Conservation (phyloP, 495 filamentous ascomycete genomes). For the Jackrogersella minutella region DNA sequence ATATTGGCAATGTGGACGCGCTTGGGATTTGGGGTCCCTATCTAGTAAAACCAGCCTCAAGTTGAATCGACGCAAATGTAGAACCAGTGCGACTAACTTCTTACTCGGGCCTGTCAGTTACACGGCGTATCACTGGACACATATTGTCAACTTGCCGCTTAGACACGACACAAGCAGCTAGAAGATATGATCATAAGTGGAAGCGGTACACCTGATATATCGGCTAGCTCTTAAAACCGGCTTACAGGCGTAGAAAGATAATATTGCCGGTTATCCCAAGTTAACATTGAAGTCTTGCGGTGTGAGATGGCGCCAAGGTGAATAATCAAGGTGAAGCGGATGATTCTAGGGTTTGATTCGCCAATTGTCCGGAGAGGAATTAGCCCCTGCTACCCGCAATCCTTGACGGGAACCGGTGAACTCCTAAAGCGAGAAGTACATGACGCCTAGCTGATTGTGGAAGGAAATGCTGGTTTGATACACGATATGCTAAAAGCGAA, state of each 20-base stretch:
- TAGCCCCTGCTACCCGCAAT: conserved; percentile 11
- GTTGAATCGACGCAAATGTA: neutral
- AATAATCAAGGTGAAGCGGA: conserved; percentile 28
- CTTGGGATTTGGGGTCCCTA: conserved; percentile 1
- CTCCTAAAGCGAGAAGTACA: neutral
- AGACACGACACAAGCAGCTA: neutral
- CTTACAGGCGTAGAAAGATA: neutral
- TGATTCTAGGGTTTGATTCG: conserved; percentile 23
- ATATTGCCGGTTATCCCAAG: no score
- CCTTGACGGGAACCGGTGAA: conserved; percentile 8
- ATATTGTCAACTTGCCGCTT: neutral
- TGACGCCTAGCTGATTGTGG: neutral
- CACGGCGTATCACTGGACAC: neutral
- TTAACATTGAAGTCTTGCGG: conserved; percentile 29
- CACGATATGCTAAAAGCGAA: conserved; percentile 3
- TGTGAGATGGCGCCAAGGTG: conserved; percentile 36
- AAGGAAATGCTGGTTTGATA: neutral
- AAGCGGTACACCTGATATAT: conserved; percentile 2
- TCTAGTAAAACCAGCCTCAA: neutral
- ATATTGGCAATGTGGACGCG: conserved; percentile 19
- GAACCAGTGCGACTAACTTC: neutral
- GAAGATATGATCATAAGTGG: neutral
- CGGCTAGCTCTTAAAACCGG: neutral
- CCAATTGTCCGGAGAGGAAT: conserved; percentile 17
- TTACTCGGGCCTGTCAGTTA: neutral